Evolutionary conservation across 2,329 filamentous ascomycete species (phyloP).

Genomic region (Botryotinia calthae): DNA sequence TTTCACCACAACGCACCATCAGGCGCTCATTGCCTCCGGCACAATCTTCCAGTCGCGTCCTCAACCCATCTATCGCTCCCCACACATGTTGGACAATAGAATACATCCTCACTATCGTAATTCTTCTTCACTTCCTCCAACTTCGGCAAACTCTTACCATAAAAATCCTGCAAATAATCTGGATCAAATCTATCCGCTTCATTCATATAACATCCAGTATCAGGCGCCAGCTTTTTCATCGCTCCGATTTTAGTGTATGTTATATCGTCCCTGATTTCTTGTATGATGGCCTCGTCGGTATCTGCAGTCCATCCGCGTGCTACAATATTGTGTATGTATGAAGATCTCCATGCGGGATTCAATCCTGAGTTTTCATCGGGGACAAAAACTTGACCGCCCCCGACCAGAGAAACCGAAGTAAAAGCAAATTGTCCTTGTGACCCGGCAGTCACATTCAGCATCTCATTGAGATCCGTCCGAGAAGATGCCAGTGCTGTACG

Average conservation of each 20-base stretch:
- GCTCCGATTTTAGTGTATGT: slow-evolving; percentile 29
- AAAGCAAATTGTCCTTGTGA: slow-evolving; percentile 28
- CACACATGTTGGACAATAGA: slow-evolving; percentile 44
- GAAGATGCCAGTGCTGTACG: slow-evolving; percentile 28
- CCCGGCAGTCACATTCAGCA: slow-evolving; percentile 36
- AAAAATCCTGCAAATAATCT: slow-evolving; percentile 39
- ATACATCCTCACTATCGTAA: slow-evolving; percentile 39
- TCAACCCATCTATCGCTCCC: slow-evolving; percentile 39
- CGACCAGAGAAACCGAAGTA: slow-evolving; percentile 36
- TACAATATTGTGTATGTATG: slow-evolving; percentile 28
- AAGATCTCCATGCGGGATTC: slow-evolving; percentile 36
- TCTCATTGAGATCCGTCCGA: slow-evolving; percentile 25
- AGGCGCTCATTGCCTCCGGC: background rate
- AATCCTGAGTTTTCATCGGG: slow-evolving; percentile 34
- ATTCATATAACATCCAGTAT: slow-evolving; percentile 46
- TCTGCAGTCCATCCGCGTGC: slow-evolving; percentile 18
- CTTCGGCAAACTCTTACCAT: slow-evolving; percentile 38
- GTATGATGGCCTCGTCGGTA: background rate
- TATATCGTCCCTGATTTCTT: slow-evolving; percentile 17
- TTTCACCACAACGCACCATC: background rate
- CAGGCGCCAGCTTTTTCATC: slow-evolving; percentile 41
- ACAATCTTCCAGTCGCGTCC: slow-evolving; percentile 19
- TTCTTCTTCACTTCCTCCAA: slow-evolving; percentile 40
- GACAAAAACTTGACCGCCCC: slow-evolving; percentile 37
- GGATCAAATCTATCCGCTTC: slow-evolving; percentile 43